Evolutionary conservation across 1,284 basidiomycete species (phyloP), one percentile per base, ranked within the genome.

Genomic region (Amylostereum areolatum): DNA sequence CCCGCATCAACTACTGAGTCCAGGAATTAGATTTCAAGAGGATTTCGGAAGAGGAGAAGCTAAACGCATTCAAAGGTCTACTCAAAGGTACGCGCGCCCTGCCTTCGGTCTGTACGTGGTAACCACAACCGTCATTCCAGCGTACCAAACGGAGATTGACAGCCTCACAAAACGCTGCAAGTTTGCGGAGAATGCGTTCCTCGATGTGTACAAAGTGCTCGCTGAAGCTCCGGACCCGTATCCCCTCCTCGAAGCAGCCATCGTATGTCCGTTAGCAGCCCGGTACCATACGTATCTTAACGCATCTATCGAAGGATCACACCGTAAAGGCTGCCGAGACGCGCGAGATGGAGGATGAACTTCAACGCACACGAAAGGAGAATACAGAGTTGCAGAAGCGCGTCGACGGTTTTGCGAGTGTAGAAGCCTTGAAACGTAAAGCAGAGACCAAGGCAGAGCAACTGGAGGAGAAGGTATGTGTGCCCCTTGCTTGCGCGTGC

Each of bases 91-190:
- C 52, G 69, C 55, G 43, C 31, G 29, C 39, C 53, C 43, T 28
- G 3, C 39, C 45, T 46, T 37, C 43, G 29, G n/a, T n/a, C n/a
- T n/a, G n/a, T n/a, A n/a, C n/a, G n/a, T n/a, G n/a, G n/a, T n/a
- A n/a, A n/a, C n/a, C n/a, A n/a, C n/a, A n/a, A n/a, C n/a, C n/a
- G n/a, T n/a, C n/a, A 12, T 6, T n/a, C 5, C 43, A 92, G 93
- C 92, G 3, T 98, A 99, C 71, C 96, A 99, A 69, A 78, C 85
- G 5, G 96, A 98, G 69, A 98, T 99, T 54, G 96, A 99, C 70
- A 86, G 74, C 58, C 80, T 99, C 52, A 98, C 94, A 0, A 91
- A 92, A 56, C 85, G 96, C 5, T 90, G 87, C 31, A 97, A 97
- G 64, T 69, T 79, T 12, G 88, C 94, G 1, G 96, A 98, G 72